These are phyloP conservation scores for Penicillium sp. DNA, from an alignment of 2,329 filamentous ascomycete species.

Conservation along the genomic window DNA sequence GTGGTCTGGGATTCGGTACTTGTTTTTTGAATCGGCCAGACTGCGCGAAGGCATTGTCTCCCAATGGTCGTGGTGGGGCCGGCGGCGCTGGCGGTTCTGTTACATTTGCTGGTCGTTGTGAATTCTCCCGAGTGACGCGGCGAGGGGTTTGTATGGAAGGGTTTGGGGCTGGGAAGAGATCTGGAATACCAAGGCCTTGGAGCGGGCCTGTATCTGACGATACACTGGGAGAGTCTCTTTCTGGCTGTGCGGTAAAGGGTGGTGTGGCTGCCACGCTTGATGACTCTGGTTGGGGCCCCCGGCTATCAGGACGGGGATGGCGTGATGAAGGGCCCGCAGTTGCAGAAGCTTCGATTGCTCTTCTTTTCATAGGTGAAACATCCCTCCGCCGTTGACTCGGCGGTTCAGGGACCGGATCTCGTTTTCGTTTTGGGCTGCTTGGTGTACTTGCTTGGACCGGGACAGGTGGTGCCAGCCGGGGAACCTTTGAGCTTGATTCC, in stretches of 20 bases:
- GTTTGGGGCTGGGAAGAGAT: not conserved
- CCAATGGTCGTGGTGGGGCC: not conserved
- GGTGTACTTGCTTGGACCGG: not conserved
- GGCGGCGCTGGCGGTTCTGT: not conserved
- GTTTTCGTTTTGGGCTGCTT: conserved; percentile 25
- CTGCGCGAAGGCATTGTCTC: conserved; percentile 9
- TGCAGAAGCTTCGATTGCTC: conserved; percentile 1
- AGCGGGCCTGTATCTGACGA: not conserved
- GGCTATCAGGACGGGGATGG: not conserved
- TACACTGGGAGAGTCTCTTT: not conserved
- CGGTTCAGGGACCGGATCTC: conserved; percentile 5
- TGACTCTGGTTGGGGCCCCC: not conserved
- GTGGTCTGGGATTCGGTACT: conserved; percentile 1
- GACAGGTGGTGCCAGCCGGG: not conserved
- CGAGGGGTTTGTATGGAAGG: not conserved
- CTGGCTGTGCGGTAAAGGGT: not conserved
- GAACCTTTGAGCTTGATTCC: not conserved
- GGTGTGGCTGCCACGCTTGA: not conserved
- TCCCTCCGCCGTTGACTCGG: not conserved
- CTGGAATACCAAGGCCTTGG: conserved; percentile 2
- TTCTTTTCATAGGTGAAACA: conserved; percentile 11
- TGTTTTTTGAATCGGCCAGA: conserved; percentile 2
- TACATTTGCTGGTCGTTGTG: not conserved
- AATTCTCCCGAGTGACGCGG: not conserved
- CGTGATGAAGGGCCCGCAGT: not conserved